Conservation (phyloP, 2,329 filamentous ascomycete species). For the Curvularia sp. region DNA sequence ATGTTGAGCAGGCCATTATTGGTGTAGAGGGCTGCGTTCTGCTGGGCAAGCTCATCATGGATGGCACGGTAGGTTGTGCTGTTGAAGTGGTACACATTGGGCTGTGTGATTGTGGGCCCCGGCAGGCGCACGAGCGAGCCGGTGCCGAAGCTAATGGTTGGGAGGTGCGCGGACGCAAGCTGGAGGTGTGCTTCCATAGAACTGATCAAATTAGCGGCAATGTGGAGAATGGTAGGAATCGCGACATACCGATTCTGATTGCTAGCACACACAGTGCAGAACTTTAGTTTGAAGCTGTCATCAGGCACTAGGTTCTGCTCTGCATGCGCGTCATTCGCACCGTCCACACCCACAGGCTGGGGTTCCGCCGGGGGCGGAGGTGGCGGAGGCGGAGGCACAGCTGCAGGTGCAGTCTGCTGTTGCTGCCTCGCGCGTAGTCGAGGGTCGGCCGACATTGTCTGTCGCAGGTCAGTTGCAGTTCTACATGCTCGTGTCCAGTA, state of each 20-base stretch:
- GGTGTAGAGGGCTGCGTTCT: conserved; percentile 86
- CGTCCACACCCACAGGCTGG: conserved; percentile 44
- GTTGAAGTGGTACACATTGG: conserved; percentile 98
- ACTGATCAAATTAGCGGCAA: conserved; percentile 53
- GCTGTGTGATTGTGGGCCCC: conserved; percentile 87
- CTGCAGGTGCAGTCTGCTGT: conserved; percentile 55
- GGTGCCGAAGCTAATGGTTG: conserved; percentile 98
- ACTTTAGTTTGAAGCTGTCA: conserved; percentile 84
- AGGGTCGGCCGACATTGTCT: conserved; percentile 55
- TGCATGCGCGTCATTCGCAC: conserved; percentile 35
- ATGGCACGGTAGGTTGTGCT: conserved; percentile 94
- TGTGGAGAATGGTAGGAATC: not conserved
- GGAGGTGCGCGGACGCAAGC: conserved; percentile 81
- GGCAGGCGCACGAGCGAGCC: conserved; percentile 93
- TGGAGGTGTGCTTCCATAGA: conserved; percentile 99
- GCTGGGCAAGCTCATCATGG: conserved; percentile 85
- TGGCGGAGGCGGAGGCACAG: conserved; percentile 60
- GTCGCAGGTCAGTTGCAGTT: conserved; percentile 31
- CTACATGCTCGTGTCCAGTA: conserved; percentile 8
- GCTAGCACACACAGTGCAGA: conserved; percentile 98
- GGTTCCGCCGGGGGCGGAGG: conserved; percentile 51
- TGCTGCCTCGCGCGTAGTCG: conserved; percentile 58
- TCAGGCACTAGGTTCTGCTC: conserved; percentile 44
- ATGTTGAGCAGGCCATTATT: conserved; percentile 95
- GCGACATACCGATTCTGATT: conserved; percentile 88